Evolutionary conservation across 1,139 yeast species (phyloP).

Genomic region (Trichomonascaceae sp.): DNA sequence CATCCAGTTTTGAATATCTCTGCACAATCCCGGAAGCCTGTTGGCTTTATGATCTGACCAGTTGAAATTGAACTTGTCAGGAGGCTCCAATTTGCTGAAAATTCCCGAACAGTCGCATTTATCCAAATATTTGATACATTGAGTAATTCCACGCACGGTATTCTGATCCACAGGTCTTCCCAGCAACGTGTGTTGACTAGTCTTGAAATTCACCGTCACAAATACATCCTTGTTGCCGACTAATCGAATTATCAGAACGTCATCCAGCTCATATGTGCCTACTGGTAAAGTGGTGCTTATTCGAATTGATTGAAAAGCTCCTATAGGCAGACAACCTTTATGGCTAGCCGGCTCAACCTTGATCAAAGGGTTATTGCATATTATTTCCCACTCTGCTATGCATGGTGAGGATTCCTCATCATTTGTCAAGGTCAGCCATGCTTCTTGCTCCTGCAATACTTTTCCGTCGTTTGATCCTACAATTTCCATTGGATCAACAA

Average conservation of each 20-base stretch:
- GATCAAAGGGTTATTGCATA: conserved; percentile 11
- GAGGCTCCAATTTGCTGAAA: conserved; percentile 7
- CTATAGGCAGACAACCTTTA: conserved; percentile 25
- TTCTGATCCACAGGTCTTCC: conserved; percentile 28
- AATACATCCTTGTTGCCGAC: conserved; percentile 32
- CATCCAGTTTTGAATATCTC: conserved; percentile 33
- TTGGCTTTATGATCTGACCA: neutral
- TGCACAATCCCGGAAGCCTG: conserved; percentile 2
- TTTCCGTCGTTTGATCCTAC: conserved; percentile 12
- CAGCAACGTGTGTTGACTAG: conserved; percentile 28
- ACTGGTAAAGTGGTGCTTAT: conserved; percentile 17
- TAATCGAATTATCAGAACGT: conserved; percentile 28
- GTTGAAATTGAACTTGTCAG: conserved; percentile 3
- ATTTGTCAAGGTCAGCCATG: conserved; percentile 10
- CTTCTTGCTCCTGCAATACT: conserved; percentile 17
- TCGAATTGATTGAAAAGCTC: conserved; percentile 22
- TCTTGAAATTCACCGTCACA: conserved; percentile 27
- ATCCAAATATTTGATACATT: conserved; percentile 35
- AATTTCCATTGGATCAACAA: conserved; percentile 28
- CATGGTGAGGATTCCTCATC: conserved; percentile 10
- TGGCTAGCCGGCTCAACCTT: conserved; percentile 15
- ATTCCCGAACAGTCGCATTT: conserved; percentile 15
- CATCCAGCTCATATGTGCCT: conserved; percentile 15
- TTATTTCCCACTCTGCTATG: conserved; percentile 18
- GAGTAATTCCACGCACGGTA: conserved; percentile 33